Evolutionary conservation across 164 flowering plant species (phyloP).

Genomic region (Aristolochia fimbriata): DNA sequence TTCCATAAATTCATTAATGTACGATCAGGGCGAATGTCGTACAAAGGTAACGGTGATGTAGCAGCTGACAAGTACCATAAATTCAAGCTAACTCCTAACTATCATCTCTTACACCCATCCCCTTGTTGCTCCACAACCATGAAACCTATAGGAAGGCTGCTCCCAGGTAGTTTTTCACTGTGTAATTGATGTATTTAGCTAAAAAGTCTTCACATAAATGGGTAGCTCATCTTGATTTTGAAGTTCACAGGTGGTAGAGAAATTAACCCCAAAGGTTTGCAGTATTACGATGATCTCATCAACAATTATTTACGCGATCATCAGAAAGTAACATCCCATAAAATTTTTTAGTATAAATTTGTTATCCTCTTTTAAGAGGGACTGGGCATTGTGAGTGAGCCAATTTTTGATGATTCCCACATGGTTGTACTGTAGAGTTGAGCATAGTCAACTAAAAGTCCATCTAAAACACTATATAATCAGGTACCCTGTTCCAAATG

Average conservation of each 20-base stretch:
- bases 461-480: too few species aligned
- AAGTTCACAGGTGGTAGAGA: constrained; percentile 12
- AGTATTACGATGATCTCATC: constrained; percentile 14
- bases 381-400: too few species aligned
- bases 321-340: constrained; percentile 20
- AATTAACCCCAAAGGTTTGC: constrained; percentile 10
- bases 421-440: too few species aligned
- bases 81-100: constrained; percentile 4
- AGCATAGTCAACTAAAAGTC: too few species aligned
- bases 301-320: constrained; percentile 30
- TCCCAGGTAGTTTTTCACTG: constrained; percentile 6
- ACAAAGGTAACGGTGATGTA: constrained; percentile 8
- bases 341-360: not conserved
- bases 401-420: too few species aligned
- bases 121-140: too few species aligned
- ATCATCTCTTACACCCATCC: too few species aligned
- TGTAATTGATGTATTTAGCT: not conserved
- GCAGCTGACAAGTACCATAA: constrained; percentile 10
- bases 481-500: too few species aligned
- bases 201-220: not conserved
- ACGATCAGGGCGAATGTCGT: constrained; percentile 4
- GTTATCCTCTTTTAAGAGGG: too few species aligned
- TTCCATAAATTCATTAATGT: not conserved
- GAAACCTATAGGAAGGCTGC: constrained; percentile 10
- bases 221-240: not conserved